phyloP scores from a whole-genome alignment of 805 yeast genomes.

The Ogataea thermomethanolica region DNA sequence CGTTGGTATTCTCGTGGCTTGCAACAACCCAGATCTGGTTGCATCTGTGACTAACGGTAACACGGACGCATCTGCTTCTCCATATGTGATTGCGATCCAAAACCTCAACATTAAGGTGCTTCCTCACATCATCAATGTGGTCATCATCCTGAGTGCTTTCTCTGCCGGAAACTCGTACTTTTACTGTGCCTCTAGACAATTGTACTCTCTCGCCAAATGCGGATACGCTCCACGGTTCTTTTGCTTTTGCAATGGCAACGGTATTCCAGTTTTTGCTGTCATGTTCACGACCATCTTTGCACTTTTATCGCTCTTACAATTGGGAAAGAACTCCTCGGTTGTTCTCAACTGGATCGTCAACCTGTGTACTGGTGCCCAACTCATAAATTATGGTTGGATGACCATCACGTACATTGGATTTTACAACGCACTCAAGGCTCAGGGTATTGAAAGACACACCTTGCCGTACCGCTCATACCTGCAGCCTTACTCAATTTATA shows the following conservation, averaged over 20 bases:
- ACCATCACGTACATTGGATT: constrained; percentile 40
- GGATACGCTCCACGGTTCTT: constrained; percentile 72
- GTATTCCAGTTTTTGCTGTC: constrained; percentile 67
- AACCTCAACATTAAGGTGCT: constrained; percentile 58
- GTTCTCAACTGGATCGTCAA: constrained; percentile 45
- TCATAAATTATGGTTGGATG: constrained; percentile 46
- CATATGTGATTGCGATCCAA: constrained; percentile 76
- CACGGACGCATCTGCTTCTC: constrained; percentile 73
- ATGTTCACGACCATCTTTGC: constrained; percentile 54
- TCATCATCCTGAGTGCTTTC: constrained; percentile 66
- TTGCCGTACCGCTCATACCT: constrained; percentile 43
- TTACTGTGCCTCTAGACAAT: constrained; percentile 57
- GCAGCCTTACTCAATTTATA: constrained; percentile 37
- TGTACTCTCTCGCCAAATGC: constrained; percentile 64
- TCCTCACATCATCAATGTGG: constrained; percentile 74
- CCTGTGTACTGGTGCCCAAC: constrained; percentile 45
- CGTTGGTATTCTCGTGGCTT: constrained; percentile 38
- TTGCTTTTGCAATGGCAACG: constrained; percentile 55
- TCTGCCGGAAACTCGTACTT: constrained; percentile 81
- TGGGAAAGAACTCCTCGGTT: constrained; percentile 33
- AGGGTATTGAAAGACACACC: constrained; percentile 36
- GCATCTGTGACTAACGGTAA: constrained; percentile 51
- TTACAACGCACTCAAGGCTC: constrained; percentile 39
- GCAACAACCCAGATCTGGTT: constrained; percentile 32
- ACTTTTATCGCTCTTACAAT: constrained; percentile 57